Conservation (phyloP, 1,139 yeast species). For the Saccharomyces hybrid region DNA sequence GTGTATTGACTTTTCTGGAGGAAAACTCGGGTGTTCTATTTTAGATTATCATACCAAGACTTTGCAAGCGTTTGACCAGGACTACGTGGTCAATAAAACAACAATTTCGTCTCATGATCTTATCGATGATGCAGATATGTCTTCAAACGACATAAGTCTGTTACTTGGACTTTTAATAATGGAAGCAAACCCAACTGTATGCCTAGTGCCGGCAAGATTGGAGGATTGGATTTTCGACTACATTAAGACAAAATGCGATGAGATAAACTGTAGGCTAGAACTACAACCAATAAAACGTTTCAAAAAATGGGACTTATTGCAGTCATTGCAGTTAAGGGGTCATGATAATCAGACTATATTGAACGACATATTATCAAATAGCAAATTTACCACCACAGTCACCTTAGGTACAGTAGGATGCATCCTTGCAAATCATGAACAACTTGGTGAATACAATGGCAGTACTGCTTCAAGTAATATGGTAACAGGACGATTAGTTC, state of each 20-base stretch:
- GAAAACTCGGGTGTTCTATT: conserved; percentile 14
- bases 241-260: conserved; percentile 7
- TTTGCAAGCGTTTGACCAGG: conserved; percentile 12
- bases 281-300: conserved; percentile 10
- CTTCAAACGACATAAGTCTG: conserved; percentile 10
- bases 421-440: conserved; percentile 5
- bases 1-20: conserved; percentile 10
- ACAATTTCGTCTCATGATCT: conserved; percentile 1
- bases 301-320: conserved; percentile 3
- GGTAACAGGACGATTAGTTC: neutral
- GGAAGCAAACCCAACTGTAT: conserved; percentile 12
- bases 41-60: conserved; percentile 8
- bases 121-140: neutral
- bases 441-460: neutral
- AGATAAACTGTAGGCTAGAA: conserved; percentile 9
- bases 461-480: neutral
- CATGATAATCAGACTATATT: conserved; percentile 4
- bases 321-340: conserved; percentile 1
- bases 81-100: conserved; percentile 5
- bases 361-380: conserved; percentile 7
- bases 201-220: conserved; percentile 16
- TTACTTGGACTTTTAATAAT: conserved; percentile 11
- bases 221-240: conserved; percentile 9
- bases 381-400: neutral
- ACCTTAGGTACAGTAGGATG: conserved; percentile 11